Conservation (phyloP, 2,329 filamentous ascomycete genomes). For the Aspergillus phoenicis region DNA sequence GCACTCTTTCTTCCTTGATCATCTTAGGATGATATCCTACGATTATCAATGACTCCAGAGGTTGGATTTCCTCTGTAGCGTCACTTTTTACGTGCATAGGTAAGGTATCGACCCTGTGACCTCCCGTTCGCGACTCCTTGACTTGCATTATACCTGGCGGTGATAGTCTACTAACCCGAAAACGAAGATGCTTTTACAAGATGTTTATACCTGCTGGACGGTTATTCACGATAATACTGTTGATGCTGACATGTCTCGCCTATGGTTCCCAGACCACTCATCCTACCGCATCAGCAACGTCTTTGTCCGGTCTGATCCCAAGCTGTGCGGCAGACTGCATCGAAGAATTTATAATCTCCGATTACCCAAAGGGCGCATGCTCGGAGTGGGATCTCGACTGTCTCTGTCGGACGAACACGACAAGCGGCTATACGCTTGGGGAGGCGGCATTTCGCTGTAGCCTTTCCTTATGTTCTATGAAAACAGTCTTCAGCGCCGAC, state of each 20-base stretch:
- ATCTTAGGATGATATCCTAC: conserved; percentile 27
- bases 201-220: conserved; percentile 37
- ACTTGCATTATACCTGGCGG: background rate
- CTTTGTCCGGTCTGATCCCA: conserved; percentile 53
- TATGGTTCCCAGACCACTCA: conserved; percentile 21
- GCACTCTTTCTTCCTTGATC: conserved; percentile 13
- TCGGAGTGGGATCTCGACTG: conserved; percentile 60
- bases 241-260: conserved; percentile 27
- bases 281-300: conserved; percentile 22
- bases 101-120: background rate
- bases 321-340: conserved; percentile 65
- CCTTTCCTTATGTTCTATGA: conserved; percentile 57
- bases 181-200: conserved; percentile 33
- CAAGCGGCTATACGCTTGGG: conserved; percentile 68
- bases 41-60: conserved; percentile 26
- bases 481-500: conserved; percentile 48
- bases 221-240: conserved; percentile 29
- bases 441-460: conserved; percentile 72
- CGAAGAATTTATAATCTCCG: conserved; percentile 61
- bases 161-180: conserved; percentile 20
- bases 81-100: conserved; percentile 21
- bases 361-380: conserved; percentile 58
- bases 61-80: conserved; percentile 26
- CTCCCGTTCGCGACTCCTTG: background rate
- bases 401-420: conserved; percentile 63